Percentiles rank a stretch among this genome's conserved stretches.
Conservation (phyloP, 371 early-diverging fungal species). For the Mucor piriformis region DNA sequence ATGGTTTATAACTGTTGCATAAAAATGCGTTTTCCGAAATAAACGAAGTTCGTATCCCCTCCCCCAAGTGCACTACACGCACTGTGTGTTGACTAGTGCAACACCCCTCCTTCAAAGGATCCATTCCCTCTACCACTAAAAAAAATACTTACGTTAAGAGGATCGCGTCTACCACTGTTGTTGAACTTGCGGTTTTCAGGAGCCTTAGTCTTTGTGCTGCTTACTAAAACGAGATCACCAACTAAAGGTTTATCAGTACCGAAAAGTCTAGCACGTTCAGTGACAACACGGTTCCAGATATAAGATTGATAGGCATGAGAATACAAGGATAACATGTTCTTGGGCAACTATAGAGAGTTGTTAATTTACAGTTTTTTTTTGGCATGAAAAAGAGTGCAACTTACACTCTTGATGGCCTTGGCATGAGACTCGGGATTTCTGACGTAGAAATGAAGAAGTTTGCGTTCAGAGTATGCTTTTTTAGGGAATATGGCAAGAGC, state of each 20-base stretch:
- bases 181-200: neutral
- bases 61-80: too few species aligned
- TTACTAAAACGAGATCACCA: slow-evolving; percentile 83
- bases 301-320: slow-evolving; percentile 97
- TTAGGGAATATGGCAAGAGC: slow-evolving; percentile 73
- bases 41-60: too few species aligned
- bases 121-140: too few species aligned
- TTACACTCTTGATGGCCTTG: slow-evolving; percentile 68
- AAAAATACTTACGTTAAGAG: slow-evolving; percentile 21
- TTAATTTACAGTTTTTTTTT: too few species aligned
- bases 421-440: slow-evolving; percentile 51
- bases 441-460: slow-evolving; percentile 61
- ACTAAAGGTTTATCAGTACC: slow-evolving; percentile 72
- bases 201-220: slow-evolving; percentile 8
- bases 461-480: slow-evolving; percentile 73
- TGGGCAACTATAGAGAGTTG: slow-evolving; percentile 83
- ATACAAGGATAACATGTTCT: slow-evolving; percentile 91
- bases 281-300: slow-evolving; percentile 92
- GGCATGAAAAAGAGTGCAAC: too few species aligned
- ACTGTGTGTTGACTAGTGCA: too few species aligned
- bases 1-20: too few species aligned
- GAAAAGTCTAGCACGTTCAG: slow-evolving; percentile 73
- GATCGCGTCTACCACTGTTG: slow-evolving; percentile 35
- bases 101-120: too few species aligned
- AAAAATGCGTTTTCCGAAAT: too few species aligned